phyloP scores from a whole-genome alignment of 2,329 filamentous ascomycete genomes.

The Pseudocercospora vitis region DNA sequence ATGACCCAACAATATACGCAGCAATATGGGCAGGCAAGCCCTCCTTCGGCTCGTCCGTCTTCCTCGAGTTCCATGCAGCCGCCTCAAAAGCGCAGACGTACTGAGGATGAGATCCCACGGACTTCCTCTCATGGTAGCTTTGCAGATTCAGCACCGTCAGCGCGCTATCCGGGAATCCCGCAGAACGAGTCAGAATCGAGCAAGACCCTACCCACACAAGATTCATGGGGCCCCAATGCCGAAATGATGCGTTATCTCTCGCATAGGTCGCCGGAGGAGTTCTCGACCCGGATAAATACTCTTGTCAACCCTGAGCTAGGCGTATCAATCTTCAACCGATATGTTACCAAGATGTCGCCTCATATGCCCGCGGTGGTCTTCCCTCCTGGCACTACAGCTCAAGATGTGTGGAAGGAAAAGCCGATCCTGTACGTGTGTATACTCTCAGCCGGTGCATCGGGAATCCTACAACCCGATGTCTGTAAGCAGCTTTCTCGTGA shows the following conservation, averaged over 20 bases:
- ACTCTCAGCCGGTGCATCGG: slow-evolving; percentile 54
- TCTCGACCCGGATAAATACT: slow-evolving; percentile 40
- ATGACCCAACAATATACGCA: slow-evolving; percentile 13
- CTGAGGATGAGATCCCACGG: slow-evolving; percentile 23
- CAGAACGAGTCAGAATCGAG: too few species aligned
- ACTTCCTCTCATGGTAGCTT: slow-evolving; percentile 10
- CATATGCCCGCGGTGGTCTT: slow-evolving; percentile 61
- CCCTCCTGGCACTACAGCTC: slow-evolving; percentile 53
- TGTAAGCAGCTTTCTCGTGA: slow-evolving; percentile 67
- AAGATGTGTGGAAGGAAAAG: slow-evolving; percentile 57
- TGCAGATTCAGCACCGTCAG: slow-evolving; percentile 1
- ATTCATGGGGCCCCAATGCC: slow-evolving; percentile 18
- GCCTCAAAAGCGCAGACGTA: slow-evolving; percentile 30
- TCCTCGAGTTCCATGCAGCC: slow-evolving; percentile 22
- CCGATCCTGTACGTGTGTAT: slow-evolving; percentile 62
- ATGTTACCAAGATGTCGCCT: slow-evolving; percentile 54
- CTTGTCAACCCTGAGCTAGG: slow-evolving; percentile 56
- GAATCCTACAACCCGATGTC: slow-evolving; percentile 52
- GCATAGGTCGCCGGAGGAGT: slow-evolving; percentile 32
- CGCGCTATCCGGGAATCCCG: not conserved
- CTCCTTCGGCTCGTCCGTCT: not conserved
- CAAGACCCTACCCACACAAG: slow-evolving; percentile 6
- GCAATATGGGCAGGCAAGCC: slow-evolving; percentile 12
- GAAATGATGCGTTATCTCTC: slow-evolving; percentile 30
- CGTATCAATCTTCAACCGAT: slow-evolving; percentile 58